Percentiles rank a stretch among this genome's conserved stretches.
phyloP scores from a whole-genome alignment of 2,329 filamentous ascomycete species.

The Aspergillus clavatus region DNA sequence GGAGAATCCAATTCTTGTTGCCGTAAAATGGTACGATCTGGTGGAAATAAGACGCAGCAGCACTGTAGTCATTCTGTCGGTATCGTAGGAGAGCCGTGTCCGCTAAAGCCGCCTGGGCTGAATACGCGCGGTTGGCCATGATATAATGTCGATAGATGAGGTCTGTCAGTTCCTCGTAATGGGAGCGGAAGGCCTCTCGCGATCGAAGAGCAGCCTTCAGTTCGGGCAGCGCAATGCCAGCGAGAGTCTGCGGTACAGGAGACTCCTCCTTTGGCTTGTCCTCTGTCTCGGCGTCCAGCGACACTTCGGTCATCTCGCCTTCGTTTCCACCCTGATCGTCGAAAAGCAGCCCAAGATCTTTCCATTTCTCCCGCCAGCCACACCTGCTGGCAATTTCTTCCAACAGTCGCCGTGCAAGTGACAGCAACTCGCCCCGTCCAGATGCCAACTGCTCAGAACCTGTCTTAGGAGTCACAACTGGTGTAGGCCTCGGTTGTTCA shows the following conservation, averaged over 20 bases:
- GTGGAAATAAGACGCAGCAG: constrained; percentile 73
- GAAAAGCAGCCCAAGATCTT: constrained; percentile 46
- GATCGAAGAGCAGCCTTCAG: constrained; percentile 59
- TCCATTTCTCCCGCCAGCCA: constrained; percentile 76
- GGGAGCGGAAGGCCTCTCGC: constrained; percentile 58
- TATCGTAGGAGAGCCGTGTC: constrained; percentile 85
- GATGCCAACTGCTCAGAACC: constrained; percentile 80
- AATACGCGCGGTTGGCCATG: constrained; percentile 71
- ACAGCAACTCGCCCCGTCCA: constrained; percentile 73
- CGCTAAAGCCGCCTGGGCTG: constrained; percentile 70
- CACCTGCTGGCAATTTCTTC: constrained; percentile 66
- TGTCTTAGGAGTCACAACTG: constrained; percentile 40
- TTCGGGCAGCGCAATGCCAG: constrained; percentile 53
- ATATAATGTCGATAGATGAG: constrained; percentile 77
- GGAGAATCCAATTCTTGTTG: constrained; percentile 68
- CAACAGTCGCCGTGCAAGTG: constrained; percentile 73
- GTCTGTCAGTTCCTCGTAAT: constrained; percentile 75
- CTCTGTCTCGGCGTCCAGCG: constrained; percentile 26
- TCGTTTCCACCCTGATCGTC: constrained; percentile 27
- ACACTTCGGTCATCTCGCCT: constrained; percentile 33
- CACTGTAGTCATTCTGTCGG: constrained; percentile 65
- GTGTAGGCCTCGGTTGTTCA: constrained; percentile 32
- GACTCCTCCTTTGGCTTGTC: constrained; percentile 12
- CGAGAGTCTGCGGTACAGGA: constrained; percentile 23
- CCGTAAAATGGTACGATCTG: constrained; percentile 75